Base-by-base conservation (phyloP, 306 rosid species). In the Oemleria cerasiformis region DNA sequence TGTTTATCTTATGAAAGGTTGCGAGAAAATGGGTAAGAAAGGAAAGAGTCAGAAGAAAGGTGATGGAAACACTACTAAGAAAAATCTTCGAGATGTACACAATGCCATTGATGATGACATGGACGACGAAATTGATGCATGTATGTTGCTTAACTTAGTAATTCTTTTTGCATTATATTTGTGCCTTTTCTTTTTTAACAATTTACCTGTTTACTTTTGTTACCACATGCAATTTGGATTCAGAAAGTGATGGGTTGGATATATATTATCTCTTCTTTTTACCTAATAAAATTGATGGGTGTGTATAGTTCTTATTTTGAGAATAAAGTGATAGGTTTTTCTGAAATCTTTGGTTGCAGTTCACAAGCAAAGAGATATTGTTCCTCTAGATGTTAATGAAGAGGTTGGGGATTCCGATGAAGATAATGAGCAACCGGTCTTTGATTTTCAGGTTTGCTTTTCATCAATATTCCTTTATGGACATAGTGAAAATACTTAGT, bases 121-220 rank as follows among this genome's bases (percentile, higher is more conserved):
- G 91, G 92, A 91, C 68, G 96, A 94, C 61, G 97, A 91, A 67
- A 85, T 94, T 63, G 98, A 94, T 80, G 83, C 88, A 20, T 94
- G 98, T 94, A 84, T 77, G 77, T 79, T 55, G 17, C 10, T 73
- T 54, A 7, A 69, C 7, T 67, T 17, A 8, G 17, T 66, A 16
- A 50, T 61, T 67, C 7, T 13, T 0, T 17, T 55, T 41, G 0
- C 16, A 8, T 30, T 14, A 13, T 36, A 6, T 63, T 38, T 4
- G 6, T 45, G 7, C 30, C 5, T 45, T 4, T 34, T 8, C 20
- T 0, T 45, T 34, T 44, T 44, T 1, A 25, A 25, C 30, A 25
- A 11, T n/a, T 51, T 19, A 7, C 8, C 6, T 19, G 5, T 17
- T 51, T 3, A 8, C 57, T 51, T 4, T 51, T 0, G 25, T 19